Conservation (phyloP, 257 asterid species). For the Solanum ossicruentum region DNA sequence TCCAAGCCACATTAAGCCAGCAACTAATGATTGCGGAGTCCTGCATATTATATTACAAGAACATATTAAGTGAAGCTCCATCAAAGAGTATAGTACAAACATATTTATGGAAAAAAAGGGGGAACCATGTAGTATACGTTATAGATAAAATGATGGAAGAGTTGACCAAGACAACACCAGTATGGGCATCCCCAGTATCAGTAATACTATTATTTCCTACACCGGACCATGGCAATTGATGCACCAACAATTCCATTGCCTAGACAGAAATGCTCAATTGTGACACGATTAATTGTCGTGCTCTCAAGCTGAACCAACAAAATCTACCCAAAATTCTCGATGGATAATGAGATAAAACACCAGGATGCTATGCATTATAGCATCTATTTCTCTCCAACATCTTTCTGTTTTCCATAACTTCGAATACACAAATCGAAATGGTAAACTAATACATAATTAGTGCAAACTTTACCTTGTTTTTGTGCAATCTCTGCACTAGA, state of each 20-base stretch:
- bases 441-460: not conserved
- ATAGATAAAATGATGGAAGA: not conserved
- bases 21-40: conserved; percentile 80
- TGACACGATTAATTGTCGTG: not conserved
- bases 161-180: not conserved
- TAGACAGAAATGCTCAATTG: not conserved
- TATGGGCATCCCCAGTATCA: not conserved
- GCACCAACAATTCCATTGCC: not conserved
- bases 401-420: not conserved
- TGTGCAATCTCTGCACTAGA: not conserved
- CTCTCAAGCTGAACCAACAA: not conserved
- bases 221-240: not conserved
- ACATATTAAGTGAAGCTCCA: not conserved
- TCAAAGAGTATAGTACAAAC: not conserved
- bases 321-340: not conserved
- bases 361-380: not conserved
- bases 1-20: conserved; percentile 98
- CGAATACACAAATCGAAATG: not conserved
- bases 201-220: not conserved
- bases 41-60: conserved; percentile 38
- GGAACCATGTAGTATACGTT: not conserved
- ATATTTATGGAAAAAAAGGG: not conserved
- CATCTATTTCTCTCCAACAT: not conserved
- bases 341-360: not conserved
- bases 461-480: not conserved